Evolutionary conservation across 164 flowering plant genomes (phyloP).

Genomic region (Vitis rupestris): DNA sequence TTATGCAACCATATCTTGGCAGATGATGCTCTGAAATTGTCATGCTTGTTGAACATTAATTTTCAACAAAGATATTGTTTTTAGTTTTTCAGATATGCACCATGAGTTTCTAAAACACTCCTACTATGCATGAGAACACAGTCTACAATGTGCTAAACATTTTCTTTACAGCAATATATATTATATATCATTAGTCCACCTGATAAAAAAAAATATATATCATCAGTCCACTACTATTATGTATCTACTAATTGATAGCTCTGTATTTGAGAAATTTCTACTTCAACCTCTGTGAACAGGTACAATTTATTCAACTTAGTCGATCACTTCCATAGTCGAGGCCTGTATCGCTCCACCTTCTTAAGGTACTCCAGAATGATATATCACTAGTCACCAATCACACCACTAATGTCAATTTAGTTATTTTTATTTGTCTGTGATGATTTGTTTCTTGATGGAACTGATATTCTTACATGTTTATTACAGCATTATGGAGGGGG

Average conservation of each 20-base stretch:
- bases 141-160: no score
- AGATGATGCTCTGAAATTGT: no score
- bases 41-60: no score
- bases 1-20: no score
- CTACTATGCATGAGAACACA: no score
- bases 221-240: neutral
- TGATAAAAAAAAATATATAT: neutral
- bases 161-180: no score
- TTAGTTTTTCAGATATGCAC: no score
- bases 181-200: no score
- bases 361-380: conserved; percentile 48
- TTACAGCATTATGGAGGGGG: conserved; percentile 95
- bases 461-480: conserved; percentile 7
- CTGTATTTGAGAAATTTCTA: neutral
- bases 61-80: no score
- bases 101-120: no score
- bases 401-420: neutral
- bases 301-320: conserved; percentile 73
- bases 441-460: neutral
- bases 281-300: conserved; percentile 38
- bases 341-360: conserved; percentile 76
- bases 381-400: neutral
- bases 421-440: neutral
- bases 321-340: conserved; percentile 81
- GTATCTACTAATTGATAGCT: neutral